Base-by-base conservation (phyloP, 1,139 yeast genomes). In the Suhomyces bolitotheri region DNA sequence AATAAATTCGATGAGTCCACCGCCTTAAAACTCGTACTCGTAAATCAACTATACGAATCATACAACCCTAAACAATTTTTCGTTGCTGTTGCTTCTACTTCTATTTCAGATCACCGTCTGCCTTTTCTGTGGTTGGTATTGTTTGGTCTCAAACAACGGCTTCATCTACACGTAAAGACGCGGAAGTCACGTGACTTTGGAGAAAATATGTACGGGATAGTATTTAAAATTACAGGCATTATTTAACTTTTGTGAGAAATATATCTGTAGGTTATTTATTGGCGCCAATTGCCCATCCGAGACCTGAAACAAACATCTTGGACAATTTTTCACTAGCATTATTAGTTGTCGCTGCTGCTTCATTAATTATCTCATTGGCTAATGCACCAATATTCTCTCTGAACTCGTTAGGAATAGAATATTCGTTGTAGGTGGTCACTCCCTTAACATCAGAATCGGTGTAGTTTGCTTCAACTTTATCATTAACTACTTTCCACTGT, bases 251-350 rank as follows among this genome's bases (percentile, higher is more conserved):
- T 7, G 20, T 17, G 8, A 6, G 6, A 17, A 17, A 17, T 17
- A 17, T 17, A 7, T 17, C 20, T 17, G 8, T 17, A 7, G 20
- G 7, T 8, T 41, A 31, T 33, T 46, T 44, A 21, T 33, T 68
- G 3, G 84, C 84, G 4, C 84, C 84, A 43, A 78, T 76, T 1
- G 83, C 84, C 84, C 84, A 78, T 2, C 83, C 84, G 29, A 78
- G 57, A 1, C 84, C 83, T 23, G 77, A 67, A 1, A 74, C 81
- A 37, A 78, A 61, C 40, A 78, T 53, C 41, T 69, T 73, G 5
- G 79, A 71, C 6, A 77, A 45, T 48, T 73, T 76, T 36, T 74
- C 80, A 27, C 78, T 59, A 5, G 72, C 72, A 24, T 66, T 66
- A 29, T 52, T 50, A 2, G 68, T 62, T 10, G 66, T 59, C 12